A percentile compares a stretch with the other conserved stretches of the same genome.
These are phyloP conservation scores for Ilex asprella DNA, from an alignment of 257 asterid genomes.

Conservation along the genomic window DNA sequence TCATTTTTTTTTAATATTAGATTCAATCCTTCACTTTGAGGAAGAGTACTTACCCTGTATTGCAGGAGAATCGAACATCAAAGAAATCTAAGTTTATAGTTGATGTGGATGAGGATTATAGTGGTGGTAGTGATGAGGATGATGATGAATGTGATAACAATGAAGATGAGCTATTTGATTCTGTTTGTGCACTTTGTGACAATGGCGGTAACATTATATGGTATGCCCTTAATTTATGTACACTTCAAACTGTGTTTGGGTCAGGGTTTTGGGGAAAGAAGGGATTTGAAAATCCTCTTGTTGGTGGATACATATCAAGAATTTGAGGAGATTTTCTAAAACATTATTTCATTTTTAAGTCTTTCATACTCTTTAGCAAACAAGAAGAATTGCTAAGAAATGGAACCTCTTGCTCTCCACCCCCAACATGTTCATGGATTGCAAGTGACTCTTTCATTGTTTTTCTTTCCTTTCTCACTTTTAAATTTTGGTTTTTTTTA, in stretches of 20 bases:
- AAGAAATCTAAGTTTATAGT: conserved; percentile 47
- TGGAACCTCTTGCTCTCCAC: too few species aligned
- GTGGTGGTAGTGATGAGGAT: conserved; percentile 19
- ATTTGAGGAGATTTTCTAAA: too few species aligned
- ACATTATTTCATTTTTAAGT: too few species aligned
- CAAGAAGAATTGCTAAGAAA: too few species aligned
- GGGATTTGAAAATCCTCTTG: not conserved
- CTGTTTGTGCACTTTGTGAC: conserved; percentile 72
- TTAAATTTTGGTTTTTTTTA: too few species aligned
- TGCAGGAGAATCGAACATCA: conserved; percentile 34
- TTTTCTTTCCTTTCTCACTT: too few species aligned
- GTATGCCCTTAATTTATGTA: conserved; percentile 21
- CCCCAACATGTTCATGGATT: too few species aligned
- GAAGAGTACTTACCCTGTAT: conserved; percentile 6
- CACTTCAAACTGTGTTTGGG: too few species aligned
- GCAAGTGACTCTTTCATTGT: too few species aligned
- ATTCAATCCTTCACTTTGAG: conserved; percentile 2
- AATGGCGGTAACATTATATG: conserved; percentile 53
- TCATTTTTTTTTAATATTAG: not conserved
- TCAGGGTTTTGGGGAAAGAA: too few species aligned
- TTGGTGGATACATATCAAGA: not conserved
- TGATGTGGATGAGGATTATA: conserved; percentile 28
- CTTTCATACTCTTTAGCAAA: too few species aligned
- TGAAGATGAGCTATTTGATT: conserved; percentile 48
- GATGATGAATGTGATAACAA: conserved; percentile 37